Evolutionary conservation across 495 filamentous ascomycete genomes (phyloP), one percentile per base, ranked within the genome.

Genomic region (Filosporella fistucella): DNA sequence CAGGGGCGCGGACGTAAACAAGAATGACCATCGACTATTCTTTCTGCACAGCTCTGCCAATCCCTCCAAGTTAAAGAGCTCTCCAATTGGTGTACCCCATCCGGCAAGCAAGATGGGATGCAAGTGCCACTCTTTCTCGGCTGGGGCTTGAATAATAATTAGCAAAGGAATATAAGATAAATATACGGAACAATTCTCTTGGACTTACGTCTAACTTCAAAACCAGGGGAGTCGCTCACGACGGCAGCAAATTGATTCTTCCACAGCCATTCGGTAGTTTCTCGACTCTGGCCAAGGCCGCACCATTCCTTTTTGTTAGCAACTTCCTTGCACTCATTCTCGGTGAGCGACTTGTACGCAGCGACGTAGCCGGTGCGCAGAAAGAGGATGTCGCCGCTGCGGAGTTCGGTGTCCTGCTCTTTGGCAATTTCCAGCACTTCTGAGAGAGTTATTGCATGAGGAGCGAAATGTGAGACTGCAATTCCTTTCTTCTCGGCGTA

Each of bases 361-460:
- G 39, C 49, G 6, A 66, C 69, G 54, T 69, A 77, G 13, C 78
- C 78, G 2, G 62, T 64, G 21, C 74, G 69, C 37, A 81, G 61
- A 56, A 82, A 72, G 29, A 81, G 65, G 49, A 82, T 76, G 55
- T 81, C 77, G 24, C 75, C 76, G 1, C 59, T 57, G 1, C 63
- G 63, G 37, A 74, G 66, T 7, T 41, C 60, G 8, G 63, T 58
- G 10, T 62, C 53, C 29, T 68, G 55, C 36, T 65, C 63, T 6
- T 39, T 38, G 14, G 66, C 61, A 7, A 74, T 60, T n/a, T 63
- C 48, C 23, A 70, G 45, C 4, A 81, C 56, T 7, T 66, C 44
- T 0, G 61, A 49, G n/a, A 72, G 43, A 0, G 69, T 58, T 32
- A 80, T 76, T 4, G 58, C 50, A 38, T 62, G 54, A 52, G 79